Evolutionary conservation across 306 rosid genomes (phyloP).

Genomic region (Acmispon strigosus): DNA sequence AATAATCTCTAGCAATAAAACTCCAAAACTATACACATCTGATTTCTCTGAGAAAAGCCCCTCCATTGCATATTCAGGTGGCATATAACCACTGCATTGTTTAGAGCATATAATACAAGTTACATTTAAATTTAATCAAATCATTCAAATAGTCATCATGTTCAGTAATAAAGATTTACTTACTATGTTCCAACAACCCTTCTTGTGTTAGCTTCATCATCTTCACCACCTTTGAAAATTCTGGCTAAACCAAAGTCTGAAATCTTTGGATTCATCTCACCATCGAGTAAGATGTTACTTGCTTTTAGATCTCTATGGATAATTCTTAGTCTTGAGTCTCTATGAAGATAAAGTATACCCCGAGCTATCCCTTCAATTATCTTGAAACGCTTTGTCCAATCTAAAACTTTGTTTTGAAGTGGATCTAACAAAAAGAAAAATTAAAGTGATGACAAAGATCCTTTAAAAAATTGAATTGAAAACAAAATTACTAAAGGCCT

Average conservation of each 20-base stretch:
- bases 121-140: not conserved
- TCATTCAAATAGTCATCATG: not conserved
- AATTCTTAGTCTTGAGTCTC: conserved; percentile 29
- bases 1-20: conserved; percentile 27
- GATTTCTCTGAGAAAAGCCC: conserved; percentile 31
- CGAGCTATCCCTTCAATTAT: conserved; percentile 32
- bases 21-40: conserved; percentile 32
- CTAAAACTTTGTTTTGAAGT: not conserved
- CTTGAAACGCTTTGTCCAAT: conserved; percentile 19
- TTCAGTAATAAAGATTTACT: not conserved
- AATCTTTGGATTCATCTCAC: conserved; percentile 25
- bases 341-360: conserved; percentile 29
- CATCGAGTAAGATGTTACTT: conserved; percentile 23
- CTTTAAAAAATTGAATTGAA: not conserved
- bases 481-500: too few species aligned
- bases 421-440: conserved; percentile 1
- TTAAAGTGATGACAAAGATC: not conserved
- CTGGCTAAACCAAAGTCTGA: conserved; percentile 33
- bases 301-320: conserved; percentile 35
- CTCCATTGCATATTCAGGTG: conserved; percentile 38
- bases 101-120: not conserved
- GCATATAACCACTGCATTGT: conserved; percentile 31
- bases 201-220: conserved; percentile 25
- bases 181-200: conserved; percentile 37
- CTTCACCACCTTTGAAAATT: conserved; percentile 19